Base-by-base conservation (phyloP, 345 rosid species). In the Rubroshorea leprosula region DNA sequence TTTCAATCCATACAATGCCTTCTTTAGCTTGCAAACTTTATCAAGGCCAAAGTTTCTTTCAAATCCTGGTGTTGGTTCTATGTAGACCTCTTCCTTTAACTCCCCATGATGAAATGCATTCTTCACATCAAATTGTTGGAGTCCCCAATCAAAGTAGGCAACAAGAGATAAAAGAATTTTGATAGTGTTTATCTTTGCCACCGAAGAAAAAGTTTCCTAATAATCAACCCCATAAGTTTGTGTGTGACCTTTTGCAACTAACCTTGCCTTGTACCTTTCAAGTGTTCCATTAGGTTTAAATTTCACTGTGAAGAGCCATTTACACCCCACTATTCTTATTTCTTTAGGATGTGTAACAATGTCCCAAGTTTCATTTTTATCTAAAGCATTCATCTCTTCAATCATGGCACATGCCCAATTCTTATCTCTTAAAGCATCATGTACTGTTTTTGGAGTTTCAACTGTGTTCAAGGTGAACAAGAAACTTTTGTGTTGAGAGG, bases 211-310 rank as follows among this genome's bases (percentile, higher is more conserved):
- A 15, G 23, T 54, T 18, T 26, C 16, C 11, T 3, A 7, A 13
- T 59, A 59, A 16, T 26, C 63, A 26, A 59, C 19, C 22, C 44
- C 54, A 59, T 29, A 29, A 29, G 35, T 29, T 59, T 58, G 31
- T 7, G 39, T 58, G 16, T 45, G 44, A 14, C 41, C 22, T 12
- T 23, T 49, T 0, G 58, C 45, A 9, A 29, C 41, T 24, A 5
- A 29, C 18, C 31, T 1, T 4, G 27, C 21, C n/a, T 47, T 51
- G n/a, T 16, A 14, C 1, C 17, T 24, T 9, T 24, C 38, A 26
- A 23, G 7, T 6, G 19, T 24, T 1, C 24, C 23, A 48, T 48
- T 23, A 19, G 23, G 23, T 21, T 4, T 48, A 11, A 17, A n/a
- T 4, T 48, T 48, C 12, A 48, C 14, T 18, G 51, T 48, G 18